phyloP scores from a whole-genome alignment of 768 basidiomycete species.

The Scleroderma bovista region DNA sequence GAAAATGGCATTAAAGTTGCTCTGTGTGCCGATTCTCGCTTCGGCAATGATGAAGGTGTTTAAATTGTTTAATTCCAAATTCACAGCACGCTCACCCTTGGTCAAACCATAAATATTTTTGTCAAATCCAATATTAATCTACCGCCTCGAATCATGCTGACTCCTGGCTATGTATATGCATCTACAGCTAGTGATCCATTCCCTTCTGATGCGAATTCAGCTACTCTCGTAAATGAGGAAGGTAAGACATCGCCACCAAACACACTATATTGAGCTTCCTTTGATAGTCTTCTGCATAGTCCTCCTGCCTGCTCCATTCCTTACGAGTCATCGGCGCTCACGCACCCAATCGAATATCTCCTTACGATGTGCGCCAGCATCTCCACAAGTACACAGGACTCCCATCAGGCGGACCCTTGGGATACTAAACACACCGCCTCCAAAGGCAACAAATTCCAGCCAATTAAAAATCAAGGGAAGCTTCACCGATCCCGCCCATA shows the following conservation, averaged over 20 bases:
- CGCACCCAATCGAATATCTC: constrained; percentile 52
- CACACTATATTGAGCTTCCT: constrained; percentile 12
- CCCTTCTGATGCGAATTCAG: constrained; percentile 44
- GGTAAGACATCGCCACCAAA: constrained; percentile 30
- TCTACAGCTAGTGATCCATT: constrained; percentile 43
- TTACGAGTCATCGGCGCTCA: constrained; percentile 50
- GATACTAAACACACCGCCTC: constrained; percentile 56
- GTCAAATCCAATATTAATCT: background rate
- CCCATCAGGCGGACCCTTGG: constrained; percentile 33
- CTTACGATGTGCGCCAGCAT: constrained; percentile 26
- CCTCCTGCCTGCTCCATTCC: constrained; percentile 53
- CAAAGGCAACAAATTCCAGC: constrained; percentile 47
- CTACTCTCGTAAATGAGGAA: constrained; percentile 45
- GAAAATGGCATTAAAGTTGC: constrained; percentile 69
- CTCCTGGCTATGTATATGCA: constrained; percentile 25
- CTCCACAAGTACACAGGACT: constrained; percentile 24
- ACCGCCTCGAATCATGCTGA: background rate
- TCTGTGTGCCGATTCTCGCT: constrained; percentile 32
- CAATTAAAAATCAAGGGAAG: constrained; percentile 65
- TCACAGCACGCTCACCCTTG: constrained; percentile 11
- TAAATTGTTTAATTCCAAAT: constrained; percentile 18
- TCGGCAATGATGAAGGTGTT: constrained; percentile 46
- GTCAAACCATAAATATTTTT: constrained; percentile 5
- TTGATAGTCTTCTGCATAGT: constrained; percentile 31
- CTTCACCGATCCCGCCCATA: constrained; percentile 63